phyloP scores from a whole-genome alignment of 306 rosid genomes.

The Trifolium pratense region DNA sequence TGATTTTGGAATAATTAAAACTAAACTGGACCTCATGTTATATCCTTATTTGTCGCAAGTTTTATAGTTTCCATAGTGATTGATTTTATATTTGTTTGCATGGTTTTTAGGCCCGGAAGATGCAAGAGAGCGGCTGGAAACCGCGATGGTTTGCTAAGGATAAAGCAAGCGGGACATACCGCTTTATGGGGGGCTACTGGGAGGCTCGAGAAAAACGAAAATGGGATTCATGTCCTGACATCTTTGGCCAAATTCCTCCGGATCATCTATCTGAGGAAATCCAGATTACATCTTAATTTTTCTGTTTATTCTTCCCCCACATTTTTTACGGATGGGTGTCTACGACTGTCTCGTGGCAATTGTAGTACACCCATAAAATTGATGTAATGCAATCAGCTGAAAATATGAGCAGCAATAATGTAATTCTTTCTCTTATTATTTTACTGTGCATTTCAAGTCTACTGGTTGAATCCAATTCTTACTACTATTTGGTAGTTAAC shows the following conservation, averaged over 20 bases:
- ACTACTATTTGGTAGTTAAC: neutral
- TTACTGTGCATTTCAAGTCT: neutral
- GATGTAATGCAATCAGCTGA: slow-evolving; percentile 58
- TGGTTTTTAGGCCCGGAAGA: slow-evolving; percentile 77
- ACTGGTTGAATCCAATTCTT: slow-evolving; percentile 13
- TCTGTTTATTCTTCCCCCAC: slow-evolving; percentile 45
- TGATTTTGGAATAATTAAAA: slow-evolving; percentile 28
- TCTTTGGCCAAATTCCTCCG: slow-evolving; percentile 78
- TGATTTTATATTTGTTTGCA: slow-evolving; percentile 35
- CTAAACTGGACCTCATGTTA: slow-evolving; percentile 2
- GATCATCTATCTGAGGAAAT: slow-evolving; percentile 70
- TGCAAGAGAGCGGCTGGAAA: slow-evolving; percentile 99
- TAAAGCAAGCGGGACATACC: slow-evolving; percentile 76
- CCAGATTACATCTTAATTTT: slow-evolving; percentile 41
- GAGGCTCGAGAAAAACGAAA: slow-evolving; percentile 72
- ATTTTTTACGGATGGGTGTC: slow-evolving; percentile 51
- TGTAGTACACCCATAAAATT: slow-evolving; percentile 48
- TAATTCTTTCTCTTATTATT: slow-evolving; percentile 27
- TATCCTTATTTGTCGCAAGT: slow-evolving; percentile 5
- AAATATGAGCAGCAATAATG: slow-evolving; percentile 53
- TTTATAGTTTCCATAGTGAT: slow-evolving; percentile 20
- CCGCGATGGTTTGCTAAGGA: slow-evolving; percentile 92
- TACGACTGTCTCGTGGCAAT: slow-evolving; percentile 37
- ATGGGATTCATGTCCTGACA: slow-evolving; percentile 95
- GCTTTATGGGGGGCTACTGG: slow-evolving; percentile 89